Conservation (phyloP, 805 yeast species). For the Pichia kluyveri region DNA sequence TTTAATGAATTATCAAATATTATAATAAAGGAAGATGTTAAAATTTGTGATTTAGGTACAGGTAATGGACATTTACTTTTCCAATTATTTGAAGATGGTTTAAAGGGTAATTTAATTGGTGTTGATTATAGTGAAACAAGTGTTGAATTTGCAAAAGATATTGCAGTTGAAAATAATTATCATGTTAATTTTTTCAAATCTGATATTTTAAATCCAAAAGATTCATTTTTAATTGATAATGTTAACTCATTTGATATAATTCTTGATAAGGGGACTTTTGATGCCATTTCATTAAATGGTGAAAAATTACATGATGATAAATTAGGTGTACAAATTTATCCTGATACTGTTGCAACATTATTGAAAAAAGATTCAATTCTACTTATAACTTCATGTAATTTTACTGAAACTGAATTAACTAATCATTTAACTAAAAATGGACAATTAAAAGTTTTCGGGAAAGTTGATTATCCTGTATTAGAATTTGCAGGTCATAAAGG, state of each 20-base stretch:
- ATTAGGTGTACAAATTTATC: constrained; percentile 51
- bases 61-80: constrained; percentile 92
- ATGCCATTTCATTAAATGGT: constrained; percentile 88
- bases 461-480: constrained; percentile 69
- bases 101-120: constrained; percentile 48
- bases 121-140: constrained; percentile 81
- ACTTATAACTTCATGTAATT: constrained; percentile 86
- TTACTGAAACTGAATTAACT: constrained; percentile 71
- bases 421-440: constrained; percentile 35
- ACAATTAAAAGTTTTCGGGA: constrained; percentile 51
- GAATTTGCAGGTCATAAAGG: constrained; percentile 89
- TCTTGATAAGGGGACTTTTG: constrained; percentile 91
- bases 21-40: constrained; percentile 24
- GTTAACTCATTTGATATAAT: constrained; percentile 54
- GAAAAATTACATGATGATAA: constrained; percentile 36
- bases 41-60: constrained; percentile 79
- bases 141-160: constrained; percentile 60
- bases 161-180: constrained; percentile 35
- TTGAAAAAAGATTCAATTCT: constrained; percentile 53
- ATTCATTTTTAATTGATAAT: constrained; percentile 23
- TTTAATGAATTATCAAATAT: constrained; percentile 15
- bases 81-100: constrained; percentile 53
- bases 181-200: constrained; percentile 49
- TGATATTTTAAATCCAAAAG: constrained; percentile 49
- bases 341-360: constrained; percentile 46